Conservation (phyloP, 169 alveolate genomes). For the Plasmodium sp. region DNA sequence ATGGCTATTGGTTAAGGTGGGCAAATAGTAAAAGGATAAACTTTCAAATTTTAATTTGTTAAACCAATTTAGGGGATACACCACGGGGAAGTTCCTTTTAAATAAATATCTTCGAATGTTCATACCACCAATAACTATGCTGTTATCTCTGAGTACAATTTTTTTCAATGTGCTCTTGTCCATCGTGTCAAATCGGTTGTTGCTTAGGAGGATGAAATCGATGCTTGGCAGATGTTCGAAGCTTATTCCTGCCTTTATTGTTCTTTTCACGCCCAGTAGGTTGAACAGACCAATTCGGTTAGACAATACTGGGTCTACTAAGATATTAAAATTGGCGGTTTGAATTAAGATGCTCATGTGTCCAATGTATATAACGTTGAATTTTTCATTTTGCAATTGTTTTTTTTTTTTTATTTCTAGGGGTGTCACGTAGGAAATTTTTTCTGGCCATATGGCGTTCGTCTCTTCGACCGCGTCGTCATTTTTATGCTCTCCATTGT, state of each 20-base stretch:
- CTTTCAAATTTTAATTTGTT: constrained; percentile 50
- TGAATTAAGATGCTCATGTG: constrained; percentile 72
- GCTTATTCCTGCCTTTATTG: constrained; percentile 51
- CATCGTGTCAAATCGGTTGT: constrained; percentile 73
- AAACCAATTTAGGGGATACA: constrained; percentile 75
- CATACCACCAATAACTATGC: constrained; percentile 72
- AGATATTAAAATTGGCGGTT: constrained; percentile 38
- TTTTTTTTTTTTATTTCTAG: constrained; percentile 43
- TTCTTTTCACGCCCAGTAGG: constrained; percentile 52
- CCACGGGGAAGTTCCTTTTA: constrained; percentile 68
- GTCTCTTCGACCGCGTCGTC: neutral
- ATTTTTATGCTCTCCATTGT: neutral
- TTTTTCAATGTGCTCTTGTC: constrained; percentile 39
- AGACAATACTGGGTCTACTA: constrained; percentile 71
- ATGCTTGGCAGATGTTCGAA: constrained; percentile 67
- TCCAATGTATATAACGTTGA: constrained; percentile 68
- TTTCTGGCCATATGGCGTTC: constrained; percentile 67
- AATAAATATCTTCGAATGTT: constrained; percentile 64
- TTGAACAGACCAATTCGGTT: constrained; percentile 45
- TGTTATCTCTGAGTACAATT: constrained; percentile 66
- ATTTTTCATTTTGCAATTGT: constrained; percentile 12
- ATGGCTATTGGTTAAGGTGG: constrained; percentile 63
- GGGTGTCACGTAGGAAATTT: constrained; percentile 53
- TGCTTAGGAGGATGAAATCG: constrained; percentile 69
- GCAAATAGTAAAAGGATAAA: constrained; percentile 64